Percentiles rank a stretch among this genome's conserved stretches.
Conservation (phyloP, 345 rosid species). For the Fremontodendron californicum region DNA sequence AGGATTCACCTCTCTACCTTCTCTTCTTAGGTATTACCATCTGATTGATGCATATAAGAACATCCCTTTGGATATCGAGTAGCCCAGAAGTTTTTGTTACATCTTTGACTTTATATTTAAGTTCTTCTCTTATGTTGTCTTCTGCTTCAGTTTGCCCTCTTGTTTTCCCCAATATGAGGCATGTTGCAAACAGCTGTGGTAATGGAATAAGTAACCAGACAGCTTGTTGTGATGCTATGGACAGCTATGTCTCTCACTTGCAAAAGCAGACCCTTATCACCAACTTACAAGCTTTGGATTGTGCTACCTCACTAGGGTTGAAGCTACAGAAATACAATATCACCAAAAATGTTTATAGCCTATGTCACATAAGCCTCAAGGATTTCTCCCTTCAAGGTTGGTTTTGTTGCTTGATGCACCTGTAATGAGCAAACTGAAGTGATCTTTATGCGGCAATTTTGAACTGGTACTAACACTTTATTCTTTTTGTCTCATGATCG, state of each 20-base stretch:
- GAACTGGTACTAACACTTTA: slow-evolving; percentile 20
- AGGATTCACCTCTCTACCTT: not conserved
- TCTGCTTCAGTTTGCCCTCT: slow-evolving; percentile 80
- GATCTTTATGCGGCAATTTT: slow-evolving; percentile 6
- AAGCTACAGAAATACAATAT: slow-evolving; percentile 66
- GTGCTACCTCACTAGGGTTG: slow-evolving; percentile 67
- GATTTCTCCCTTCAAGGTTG: slow-evolving; percentile 98
- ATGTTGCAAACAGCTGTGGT: slow-evolving; percentile 61
- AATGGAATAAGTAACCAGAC: slow-evolving; percentile 47
- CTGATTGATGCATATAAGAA: not conserved
- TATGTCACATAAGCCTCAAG: slow-evolving; percentile 86
- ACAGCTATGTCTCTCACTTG: slow-evolving; percentile 78
- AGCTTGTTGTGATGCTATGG: slow-evolving; percentile 77
- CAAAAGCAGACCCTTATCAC: slow-evolving; percentile 92
- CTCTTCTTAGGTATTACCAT: not conserved
- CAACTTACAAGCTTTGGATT: slow-evolving; percentile 90
- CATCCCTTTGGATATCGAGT: slow-evolving; percentile 29
- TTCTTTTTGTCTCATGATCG: slow-evolving; percentile 11
- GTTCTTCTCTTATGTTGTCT: not conserved
- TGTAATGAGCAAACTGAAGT: not conserved
- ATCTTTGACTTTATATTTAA: not conserved
- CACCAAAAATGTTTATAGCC: slow-evolving; percentile 58
- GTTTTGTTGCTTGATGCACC: slow-evolving; percentile 8
- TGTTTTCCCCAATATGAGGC: slow-evolving; percentile 68
- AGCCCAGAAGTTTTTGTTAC: not conserved